Evolutionary conservation across 768 basidiomycete genomes (phyloP), one percentile per base, ranked within the genome.

Genomic region (Lentinus brumalis): DNA sequence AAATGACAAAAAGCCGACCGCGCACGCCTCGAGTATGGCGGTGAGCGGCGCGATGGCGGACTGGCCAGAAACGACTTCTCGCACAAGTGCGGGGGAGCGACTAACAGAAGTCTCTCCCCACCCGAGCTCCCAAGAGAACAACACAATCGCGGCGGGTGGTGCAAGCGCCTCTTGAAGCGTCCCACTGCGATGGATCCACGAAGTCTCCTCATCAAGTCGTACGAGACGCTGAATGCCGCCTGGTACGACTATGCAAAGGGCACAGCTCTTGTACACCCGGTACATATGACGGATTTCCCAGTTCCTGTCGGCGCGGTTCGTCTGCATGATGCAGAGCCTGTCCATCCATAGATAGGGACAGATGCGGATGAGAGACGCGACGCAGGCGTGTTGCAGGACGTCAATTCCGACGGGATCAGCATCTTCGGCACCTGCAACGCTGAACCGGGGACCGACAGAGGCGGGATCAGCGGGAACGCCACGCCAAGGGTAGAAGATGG

Each of bases 101-200:
- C 16, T 57, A 35, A 42, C 42, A 64, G 21, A 38, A 15, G 51
- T 40, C 38, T 11, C 52, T n/a, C 18, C 41, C 45, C 32, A 16
- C 10, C 12, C 53, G 26, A 30, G 63, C 30, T 9, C 58, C 63
- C 5, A 41, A 40, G 42, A 58, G 60, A 4, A 55, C 63, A 30
- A 56, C 49, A 8, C 30, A 11, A 12, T 11, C 6, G 40, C 49
- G 3, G 45, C 16, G 8, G 57, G 57, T 4, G 63, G 63, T 5
- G 55, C 58, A 6, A 64, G 38, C 5, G 47, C 59, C 30, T 64
- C 63, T 38, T 60, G 63, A 12, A 64, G 55, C 14, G 63, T 64
- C 63, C 63, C 60, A 31, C 53, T 53, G 5, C 63, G 55, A 32
- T 64, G 58, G 29, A 64, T 64, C 63, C 63, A 64, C 12, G 58